Evolutionary conservation across 1,284 basidiomycete genomes (phyloP), one percentile per base, ranked within the genome.

Genomic region (Heterobasidion occidentale): DNA sequence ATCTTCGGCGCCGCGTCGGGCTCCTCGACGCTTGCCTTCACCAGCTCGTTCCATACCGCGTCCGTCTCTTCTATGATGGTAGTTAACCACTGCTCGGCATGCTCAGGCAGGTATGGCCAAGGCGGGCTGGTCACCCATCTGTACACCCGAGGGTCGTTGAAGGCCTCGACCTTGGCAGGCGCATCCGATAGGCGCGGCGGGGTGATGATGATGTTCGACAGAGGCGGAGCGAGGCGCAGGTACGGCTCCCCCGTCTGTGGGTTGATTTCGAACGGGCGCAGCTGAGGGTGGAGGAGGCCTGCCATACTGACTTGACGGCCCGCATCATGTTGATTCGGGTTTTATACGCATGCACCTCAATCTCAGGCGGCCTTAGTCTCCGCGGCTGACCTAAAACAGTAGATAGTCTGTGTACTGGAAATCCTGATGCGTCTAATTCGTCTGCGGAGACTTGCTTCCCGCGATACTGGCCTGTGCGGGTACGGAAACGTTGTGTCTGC

Each of bases 121-220:
- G 81, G 80, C 0, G 78, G 75, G 9, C 71, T 70, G 33, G 64
- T 62, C 2, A 85, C 61, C 76, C 74, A 78, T 35, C 64, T 61
- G 53, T 72, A 74, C 9, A 87, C 71, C 4, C 66, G 61, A 20
- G 74, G 72, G 65, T 86, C 78, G 59, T 83, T 84, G 63, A 85
- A 61, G 57, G 73, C 65, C 3, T 67, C 59, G 9, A 73, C 62
- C 33, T 74, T 56, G 27, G 61, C 60, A 12, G 68, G 64, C 12
- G 62, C 72, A 62, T 86, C 83, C 52, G 67, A 72, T 38, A 65
- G 53, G 45, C 83, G 77, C 34, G 79, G 77, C 34, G 83, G 77
- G 1, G 83, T 86, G 34, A 86, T 62, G 60, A 86, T 79, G 60
- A 86, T 78, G 59, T 78, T 77, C 45, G 72, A 64, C 57, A 73